Evolutionary conservation across 306 rosid species (phyloP).

Genomic region (Comarum palustre): DNA sequence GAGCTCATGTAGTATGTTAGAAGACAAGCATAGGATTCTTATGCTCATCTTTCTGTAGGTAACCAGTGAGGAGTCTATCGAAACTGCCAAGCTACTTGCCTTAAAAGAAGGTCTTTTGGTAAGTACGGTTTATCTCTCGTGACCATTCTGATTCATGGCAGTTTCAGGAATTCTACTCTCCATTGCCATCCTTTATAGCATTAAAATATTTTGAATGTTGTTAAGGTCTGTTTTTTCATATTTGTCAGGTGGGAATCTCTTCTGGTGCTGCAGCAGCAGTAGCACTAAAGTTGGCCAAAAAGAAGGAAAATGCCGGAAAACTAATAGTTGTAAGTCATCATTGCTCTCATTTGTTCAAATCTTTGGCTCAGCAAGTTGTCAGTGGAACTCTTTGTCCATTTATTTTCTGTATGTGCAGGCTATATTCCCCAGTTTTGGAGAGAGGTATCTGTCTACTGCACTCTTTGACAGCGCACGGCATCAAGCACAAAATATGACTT

Average conservation of each 20-base stretch:
- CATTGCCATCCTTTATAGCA: not conserved
- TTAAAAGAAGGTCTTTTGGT: conserved; percentile 61
- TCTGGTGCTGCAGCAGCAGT: conserved; percentile 87
- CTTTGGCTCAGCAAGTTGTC: not conserved
- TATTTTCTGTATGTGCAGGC: conserved; percentile 30
- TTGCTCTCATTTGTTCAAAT: not conserved
- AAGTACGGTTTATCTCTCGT: not conserved
- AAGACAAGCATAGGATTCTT: not conserved
- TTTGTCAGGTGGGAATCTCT: conserved; percentile 69
- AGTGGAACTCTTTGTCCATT: not conserved
- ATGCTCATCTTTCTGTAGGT: conserved; percentile 31
- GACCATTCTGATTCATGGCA: not conserved
- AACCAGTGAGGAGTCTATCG: conserved; percentile 66
- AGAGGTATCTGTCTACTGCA: conserved; percentile 55
- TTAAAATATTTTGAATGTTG: not conserved
- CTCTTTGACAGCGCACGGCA: conserved; percentile 55
- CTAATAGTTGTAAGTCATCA: conserved; percentile 55
- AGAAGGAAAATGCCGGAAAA: conserved; percentile 69
- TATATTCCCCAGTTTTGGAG: conserved; percentile 67
- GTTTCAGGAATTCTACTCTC: not conserved
- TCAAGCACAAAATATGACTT: conserved; percentile 58
- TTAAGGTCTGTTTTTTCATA: not conserved
- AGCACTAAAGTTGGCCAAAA: conserved; percentile 60
- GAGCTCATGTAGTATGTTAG: not conserved
- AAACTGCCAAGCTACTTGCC: conserved; percentile 64